A percentile compares a stretch with the other conserved stretches of the same genome.
Evolutionary conservation across 768 basidiomycete genomes (phyloP).

Genomic region (Tulasnella sp.): DNA sequence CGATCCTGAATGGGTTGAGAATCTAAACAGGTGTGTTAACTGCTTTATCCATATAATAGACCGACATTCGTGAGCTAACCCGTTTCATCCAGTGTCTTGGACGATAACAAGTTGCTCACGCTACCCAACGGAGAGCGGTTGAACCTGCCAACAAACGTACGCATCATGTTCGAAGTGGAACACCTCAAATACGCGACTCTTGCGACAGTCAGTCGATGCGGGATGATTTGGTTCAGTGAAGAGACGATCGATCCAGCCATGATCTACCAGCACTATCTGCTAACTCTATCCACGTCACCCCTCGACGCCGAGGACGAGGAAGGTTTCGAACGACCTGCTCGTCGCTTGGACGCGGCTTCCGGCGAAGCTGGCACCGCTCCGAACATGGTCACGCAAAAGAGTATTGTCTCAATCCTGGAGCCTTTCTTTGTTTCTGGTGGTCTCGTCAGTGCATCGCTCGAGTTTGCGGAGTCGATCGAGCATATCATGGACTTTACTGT

Average conservation of each 20-base stretch:
- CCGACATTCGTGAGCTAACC: background rate
- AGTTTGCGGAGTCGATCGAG: conserved; percentile 72
- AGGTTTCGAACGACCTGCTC: conserved; percentile 19
- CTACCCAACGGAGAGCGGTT: conserved; percentile 97
- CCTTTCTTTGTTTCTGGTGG: conserved; percentile 75
- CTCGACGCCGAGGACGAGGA: conserved; percentile 88
- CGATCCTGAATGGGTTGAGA: conserved; percentile 99
- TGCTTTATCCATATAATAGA: background rate
- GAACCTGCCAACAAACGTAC: conserved; percentile 89
- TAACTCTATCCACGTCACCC: conserved; percentile 57
- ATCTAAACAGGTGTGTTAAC: conserved; percentile 77
- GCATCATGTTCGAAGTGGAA: conserved; percentile 99
- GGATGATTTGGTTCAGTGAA: conserved; percentile 99
- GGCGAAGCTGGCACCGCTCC: conserved; percentile 44
- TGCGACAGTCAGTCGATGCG: conserved; percentile 98
- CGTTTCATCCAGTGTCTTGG: conserved; percentile 61
- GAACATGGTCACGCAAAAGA: conserved; percentile 63
- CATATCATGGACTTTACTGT: conserved; percentile 99
- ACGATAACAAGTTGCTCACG: conserved; percentile 96
- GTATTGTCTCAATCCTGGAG: conserved; percentile 61
- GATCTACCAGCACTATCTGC: conserved; percentile 84
- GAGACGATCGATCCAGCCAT: conserved; percentile 84
- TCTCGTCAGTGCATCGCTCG: conserved; percentile 66
- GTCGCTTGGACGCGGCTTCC: conserved; percentile 14
- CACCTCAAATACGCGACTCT: conserved; percentile 93